Conservation (phyloP, 75 land plant species). For the Sequoia sempervirens region DNA sequence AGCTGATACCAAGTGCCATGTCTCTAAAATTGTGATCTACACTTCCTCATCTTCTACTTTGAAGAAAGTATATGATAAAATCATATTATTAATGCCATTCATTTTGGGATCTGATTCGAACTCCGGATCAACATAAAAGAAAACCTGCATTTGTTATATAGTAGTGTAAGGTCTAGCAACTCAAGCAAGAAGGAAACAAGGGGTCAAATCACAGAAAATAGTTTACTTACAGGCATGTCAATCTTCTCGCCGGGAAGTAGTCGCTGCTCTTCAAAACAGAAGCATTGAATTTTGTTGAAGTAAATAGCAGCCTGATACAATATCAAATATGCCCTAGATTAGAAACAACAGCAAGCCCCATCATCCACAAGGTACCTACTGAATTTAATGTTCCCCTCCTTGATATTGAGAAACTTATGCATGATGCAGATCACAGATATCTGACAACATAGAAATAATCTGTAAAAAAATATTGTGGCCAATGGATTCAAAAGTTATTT, state of each 20-base stretch:
- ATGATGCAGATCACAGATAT: background rate
- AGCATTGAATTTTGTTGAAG: slow-evolving; percentile 93
- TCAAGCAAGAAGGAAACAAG: background rate
- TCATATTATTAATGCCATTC: slow-evolving; percentile 67
- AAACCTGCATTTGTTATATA: slow-evolving; percentile 43
- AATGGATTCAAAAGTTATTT: background rate
- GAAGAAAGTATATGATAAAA: slow-evolving; percentile 85
- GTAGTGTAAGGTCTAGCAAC: background rate
- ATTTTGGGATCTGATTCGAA: slow-evolving; percentile 78
- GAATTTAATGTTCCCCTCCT: background rate
- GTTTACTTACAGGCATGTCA: slow-evolving; percentile 82
- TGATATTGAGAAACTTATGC: background rate
- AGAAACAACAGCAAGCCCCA: background rate
- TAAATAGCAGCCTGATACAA: slow-evolving; percentile 70
- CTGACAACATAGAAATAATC: background rate
- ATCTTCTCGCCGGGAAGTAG: slow-evolving; percentile 91
- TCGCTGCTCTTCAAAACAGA: slow-evolving; percentile 92
- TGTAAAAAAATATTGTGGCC: background rate
- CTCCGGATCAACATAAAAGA: slow-evolving; percentile 88
- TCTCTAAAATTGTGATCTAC: slow-evolving; percentile 1
- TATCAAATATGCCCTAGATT: background rate
- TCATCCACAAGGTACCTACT: background rate
- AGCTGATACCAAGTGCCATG: background rate
- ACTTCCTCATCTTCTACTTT: slow-evolving; percentile 46
- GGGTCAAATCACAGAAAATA: background rate